phyloP scores from a whole-genome alignment of 1,284 basidiomycete genomes.

The Apiotrichum siamense region DNA sequence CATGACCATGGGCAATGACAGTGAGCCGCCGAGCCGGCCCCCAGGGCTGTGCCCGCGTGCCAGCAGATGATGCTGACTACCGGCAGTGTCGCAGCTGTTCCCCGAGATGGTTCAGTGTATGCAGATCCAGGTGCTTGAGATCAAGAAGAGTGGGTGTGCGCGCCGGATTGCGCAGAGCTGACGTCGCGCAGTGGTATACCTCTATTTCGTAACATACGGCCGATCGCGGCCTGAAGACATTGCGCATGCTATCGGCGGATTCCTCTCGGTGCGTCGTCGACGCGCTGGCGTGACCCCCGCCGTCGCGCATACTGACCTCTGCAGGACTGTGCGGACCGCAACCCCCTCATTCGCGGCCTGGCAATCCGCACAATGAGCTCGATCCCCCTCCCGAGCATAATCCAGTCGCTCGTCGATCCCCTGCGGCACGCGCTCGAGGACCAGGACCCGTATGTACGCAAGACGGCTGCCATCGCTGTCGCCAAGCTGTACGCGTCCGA shows the following conservation, averaged over 20 bases:
- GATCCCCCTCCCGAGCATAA: conserved; percentile 91
- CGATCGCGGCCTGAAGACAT: conserved; percentile 93
- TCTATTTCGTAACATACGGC: conserved; percentile 97
- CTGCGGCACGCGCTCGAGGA: conserved; percentile 86
- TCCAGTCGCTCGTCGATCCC: conserved; percentile 91
- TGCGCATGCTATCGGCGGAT: conserved; percentile 94
- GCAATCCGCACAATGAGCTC: conserved; percentile 98
- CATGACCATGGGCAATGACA: conserved; percentile 96
- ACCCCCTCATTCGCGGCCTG: conserved; percentile 89
- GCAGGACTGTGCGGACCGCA: conserved; percentile 83
- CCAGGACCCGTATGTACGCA: conserved; percentile 94
- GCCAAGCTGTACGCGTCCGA: conserved; percentile 96
- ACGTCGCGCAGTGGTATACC: conserved; percentile 78
- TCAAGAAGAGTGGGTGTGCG: conserved; percentile 83
- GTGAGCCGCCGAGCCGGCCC: too few species aligned
- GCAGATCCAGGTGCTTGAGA: conserved; percentile 68
- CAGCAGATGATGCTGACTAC: conserved; percentile 13
- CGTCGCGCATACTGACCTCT: too few species aligned
- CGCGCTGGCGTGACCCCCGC: neutral
- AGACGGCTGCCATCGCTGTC: conserved; percentile 89
- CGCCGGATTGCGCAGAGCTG: neutral
- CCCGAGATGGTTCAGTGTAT: conserved; percentile 98
- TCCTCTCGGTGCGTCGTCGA: conserved; percentile 56
- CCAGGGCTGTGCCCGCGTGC: too few species aligned
- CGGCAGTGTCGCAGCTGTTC: conserved; percentile 87